Evolutionary conservation across 495 filamentous ascomycete genomes (phyloP).

Genomic region (Tuber magnatum): DNA sequence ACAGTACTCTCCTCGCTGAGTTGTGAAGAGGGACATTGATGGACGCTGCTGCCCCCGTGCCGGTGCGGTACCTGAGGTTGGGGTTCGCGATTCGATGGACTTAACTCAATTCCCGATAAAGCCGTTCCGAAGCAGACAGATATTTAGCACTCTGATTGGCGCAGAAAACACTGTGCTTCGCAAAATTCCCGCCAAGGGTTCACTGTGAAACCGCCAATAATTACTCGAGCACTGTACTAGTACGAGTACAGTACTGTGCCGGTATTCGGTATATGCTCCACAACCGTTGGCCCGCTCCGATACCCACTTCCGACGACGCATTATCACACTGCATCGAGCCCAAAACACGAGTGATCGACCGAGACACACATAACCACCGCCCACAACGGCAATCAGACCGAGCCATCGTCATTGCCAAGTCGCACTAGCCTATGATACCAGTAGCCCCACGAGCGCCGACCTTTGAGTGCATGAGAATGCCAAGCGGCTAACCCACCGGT

Average conservation of each 20-base stretch:
- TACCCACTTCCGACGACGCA: background rate
- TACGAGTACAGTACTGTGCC: too few species aligned
- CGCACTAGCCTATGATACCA: background rate
- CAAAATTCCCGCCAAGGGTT: background rate
- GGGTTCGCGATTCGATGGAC: background rate
- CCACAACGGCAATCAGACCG: background rate
- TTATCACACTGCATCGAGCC: background rate
- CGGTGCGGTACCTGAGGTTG: background rate
- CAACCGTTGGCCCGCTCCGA: background rate
- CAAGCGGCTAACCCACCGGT: background rate
- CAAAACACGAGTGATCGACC: slow-evolving; percentile 2
- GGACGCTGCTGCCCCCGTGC: background rate
- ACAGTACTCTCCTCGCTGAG: background rate
- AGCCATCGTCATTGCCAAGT: background rate
- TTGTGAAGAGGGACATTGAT: background rate
- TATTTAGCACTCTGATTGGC: background rate
- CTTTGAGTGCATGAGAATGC: background rate
- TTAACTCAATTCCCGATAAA: background rate
- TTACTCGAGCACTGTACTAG: background rate
- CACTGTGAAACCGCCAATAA: background rate
- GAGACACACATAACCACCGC: background rate
- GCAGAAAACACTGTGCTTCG: background rate
- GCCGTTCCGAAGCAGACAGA: background rate
- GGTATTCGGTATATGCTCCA: background rate
- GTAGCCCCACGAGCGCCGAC: background rate